phyloP scores from a whole-genome alignment of 78 protist genomes.

The Dictyostelium purpureum region DNA sequence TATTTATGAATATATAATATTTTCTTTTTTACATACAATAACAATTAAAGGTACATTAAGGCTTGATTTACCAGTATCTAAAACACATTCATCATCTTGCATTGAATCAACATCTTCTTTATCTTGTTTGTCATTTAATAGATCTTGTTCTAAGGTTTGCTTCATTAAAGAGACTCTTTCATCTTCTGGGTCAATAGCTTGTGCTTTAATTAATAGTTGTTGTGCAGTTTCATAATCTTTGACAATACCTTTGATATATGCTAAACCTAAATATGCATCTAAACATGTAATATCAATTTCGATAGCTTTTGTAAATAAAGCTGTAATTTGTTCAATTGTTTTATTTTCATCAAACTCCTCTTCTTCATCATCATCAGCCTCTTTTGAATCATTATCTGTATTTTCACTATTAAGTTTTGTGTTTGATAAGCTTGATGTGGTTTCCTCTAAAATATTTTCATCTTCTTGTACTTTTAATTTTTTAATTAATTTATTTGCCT shows the following conservation, averaged over 20 bases:
- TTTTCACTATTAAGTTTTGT: neutral
- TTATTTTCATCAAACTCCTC: neutral
- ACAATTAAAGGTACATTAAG: constrained; percentile 35
- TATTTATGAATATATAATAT: neutral
- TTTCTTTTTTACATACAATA: neutral
- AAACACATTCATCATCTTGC: constrained; percentile 9
- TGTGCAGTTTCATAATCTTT: neutral
- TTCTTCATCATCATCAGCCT: constrained; percentile 9
- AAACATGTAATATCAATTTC: neutral
- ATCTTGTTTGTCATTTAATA: neutral
- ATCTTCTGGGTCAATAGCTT: neutral
- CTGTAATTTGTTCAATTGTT: neutral
- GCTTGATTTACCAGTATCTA: neutral
- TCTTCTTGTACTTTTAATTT: neutral
- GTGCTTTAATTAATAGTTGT: constrained; percentile 10
- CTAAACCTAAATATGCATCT: constrained; percentile 30
- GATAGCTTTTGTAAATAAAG: constrained; percentile 10
- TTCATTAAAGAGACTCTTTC: constrained; percentile 13
- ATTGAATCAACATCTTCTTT: neutral
- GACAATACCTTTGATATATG: constrained; percentile 13
- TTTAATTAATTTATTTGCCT: constrained; percentile 11
- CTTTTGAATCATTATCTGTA: neutral
- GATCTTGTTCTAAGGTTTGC: neutral
- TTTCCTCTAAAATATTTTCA: neutral
- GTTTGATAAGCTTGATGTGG: neutral